Conservation (phyloP, 495 filamentous ascomycete species). For the Viridothelium virens region DNA sequence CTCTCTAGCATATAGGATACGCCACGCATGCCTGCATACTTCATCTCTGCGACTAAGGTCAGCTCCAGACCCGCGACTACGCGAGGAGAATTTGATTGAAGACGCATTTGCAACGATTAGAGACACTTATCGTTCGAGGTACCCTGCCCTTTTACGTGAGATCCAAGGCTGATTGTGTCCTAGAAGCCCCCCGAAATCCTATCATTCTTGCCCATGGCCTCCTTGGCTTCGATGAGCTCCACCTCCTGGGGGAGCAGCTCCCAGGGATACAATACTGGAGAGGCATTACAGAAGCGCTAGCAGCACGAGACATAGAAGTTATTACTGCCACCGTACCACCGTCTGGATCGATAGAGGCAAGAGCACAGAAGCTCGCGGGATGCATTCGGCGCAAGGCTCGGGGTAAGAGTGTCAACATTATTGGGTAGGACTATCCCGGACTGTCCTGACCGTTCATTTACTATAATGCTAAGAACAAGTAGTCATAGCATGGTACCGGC, state of each 20-base stretch:
- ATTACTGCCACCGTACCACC: constrained; percentile 76
- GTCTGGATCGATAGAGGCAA: constrained; percentile 67
- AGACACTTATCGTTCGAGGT: not conserved
- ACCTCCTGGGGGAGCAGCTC: constrained; percentile 58
- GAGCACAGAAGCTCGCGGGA: constrained; percentile 57
- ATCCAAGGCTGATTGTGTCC: not conserved
- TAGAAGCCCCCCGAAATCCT: constrained; percentile 45
- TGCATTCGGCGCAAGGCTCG: constrained; percentile 58
- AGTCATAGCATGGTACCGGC: constrained; percentile 66
- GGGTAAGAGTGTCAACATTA: constrained; percentile 76
- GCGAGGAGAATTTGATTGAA: constrained; percentile 3
- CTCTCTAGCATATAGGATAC: not conserved
- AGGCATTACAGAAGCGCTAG: constrained; percentile 74
- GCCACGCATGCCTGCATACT: not conserved
- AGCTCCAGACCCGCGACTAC: not conserved
- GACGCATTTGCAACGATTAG: not conserved
- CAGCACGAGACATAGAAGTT: constrained; percentile 64
- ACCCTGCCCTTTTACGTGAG: not conserved
- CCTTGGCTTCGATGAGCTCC: constrained; percentile 81
- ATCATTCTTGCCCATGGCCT: constrained; percentile 85
- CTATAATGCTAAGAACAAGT: not conserved
- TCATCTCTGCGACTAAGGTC: not conserved
- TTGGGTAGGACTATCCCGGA: constrained; percentile 53
- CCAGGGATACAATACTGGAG: constrained; percentile 87
- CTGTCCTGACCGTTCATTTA: no score